Evolutionary conservation across 495 filamentous ascomycete genomes (phyloP), one percentile per base, ranked within the genome.

Genomic region (Penicillium flavigenum): DNA sequence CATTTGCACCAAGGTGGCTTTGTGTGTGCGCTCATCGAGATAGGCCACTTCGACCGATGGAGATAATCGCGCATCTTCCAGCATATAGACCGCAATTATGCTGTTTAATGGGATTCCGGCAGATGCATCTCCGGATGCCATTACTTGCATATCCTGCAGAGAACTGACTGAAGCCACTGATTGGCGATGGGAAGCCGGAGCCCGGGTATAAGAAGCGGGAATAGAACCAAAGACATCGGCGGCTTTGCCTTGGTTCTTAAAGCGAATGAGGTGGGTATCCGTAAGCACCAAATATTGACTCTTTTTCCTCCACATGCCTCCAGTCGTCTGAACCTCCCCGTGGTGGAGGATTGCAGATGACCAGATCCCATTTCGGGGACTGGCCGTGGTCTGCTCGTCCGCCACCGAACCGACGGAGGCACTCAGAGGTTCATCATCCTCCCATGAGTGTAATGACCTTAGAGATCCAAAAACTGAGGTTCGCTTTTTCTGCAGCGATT

Each of bases 251-350:
- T 88, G 83, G 61, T 73, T 88, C 70, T 91, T 95, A 72, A 91
- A 91, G 45, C 90, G 86, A 56, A 96, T 68, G 39, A 98, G 69
- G 69, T 96, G 87, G 24, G 84, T 84, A 46, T 92, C 86, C 10
- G 92, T 97, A 36, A 97, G 79, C n/a, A 96, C 94, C 31, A 97
- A 75, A 61, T 91, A 97, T 59, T 95, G 91, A 64, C 84, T 89
- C 74, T 89, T 92, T 68, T 90, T 88, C 68, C 90, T 83, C 69
- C 96, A 85, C 72, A 96, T 81, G 43, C 88, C 84, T 27, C 86
- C 83, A 34, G 89, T 89, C 2, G 87, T 87, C 71, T 96, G 90
- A 24, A 95, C 81, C 60, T 91, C 85, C 3, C 90, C 90, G 70
- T 88, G 82, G 56, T 88, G 82, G 16, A 87, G 63, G 32, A 87